Conservation (phyloP, 2,329 filamentous ascomycete species). For the Ophiostoma sp. region DNA sequence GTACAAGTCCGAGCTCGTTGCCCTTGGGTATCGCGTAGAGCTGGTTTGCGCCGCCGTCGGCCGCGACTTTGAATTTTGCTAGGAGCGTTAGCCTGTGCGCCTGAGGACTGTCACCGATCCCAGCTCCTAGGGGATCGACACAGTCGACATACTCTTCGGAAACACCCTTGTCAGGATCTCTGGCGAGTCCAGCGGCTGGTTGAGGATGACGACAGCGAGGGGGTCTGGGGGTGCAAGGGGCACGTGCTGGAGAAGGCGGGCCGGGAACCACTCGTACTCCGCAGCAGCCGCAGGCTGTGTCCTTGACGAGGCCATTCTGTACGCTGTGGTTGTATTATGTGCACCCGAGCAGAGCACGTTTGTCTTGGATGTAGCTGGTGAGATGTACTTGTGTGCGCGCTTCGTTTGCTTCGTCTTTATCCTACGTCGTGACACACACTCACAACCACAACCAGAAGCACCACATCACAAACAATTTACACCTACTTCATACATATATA, state of each 20-base stretch:
- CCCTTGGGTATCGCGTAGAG: constrained; percentile 44
- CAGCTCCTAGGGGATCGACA: too few relatives aligned
- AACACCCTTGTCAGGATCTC: constrained; percentile 42
- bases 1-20: constrained; percentile 34
- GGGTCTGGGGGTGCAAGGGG: constrained; percentile 9
- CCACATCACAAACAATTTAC: neutral
- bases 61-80: constrained; percentile 55
- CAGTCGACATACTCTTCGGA: constrained; percentile 40
- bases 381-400: neutral
- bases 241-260: constrained; percentile 24
- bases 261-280: constrained; percentile 29
- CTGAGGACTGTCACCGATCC: too few relatives aligned
- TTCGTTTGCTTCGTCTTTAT: neutral
- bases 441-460: neutral
- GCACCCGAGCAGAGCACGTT: too few relatives aligned
- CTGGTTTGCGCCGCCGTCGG: constrained; percentile 85
- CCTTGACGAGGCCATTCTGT: constrained; percentile 16
- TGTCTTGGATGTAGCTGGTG: neutral
- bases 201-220: constrained; percentile 47
- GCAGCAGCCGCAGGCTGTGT: neutral
- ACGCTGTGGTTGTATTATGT: neutral
- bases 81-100: neutral
- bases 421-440: neutral
- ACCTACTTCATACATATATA: too few relatives aligned
- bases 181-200: constrained; percentile 45